Conservation (phyloP, 2,329 filamentous ascomycete genomes). For the Ophiocordyceps camponoti-saundersi region DNA sequence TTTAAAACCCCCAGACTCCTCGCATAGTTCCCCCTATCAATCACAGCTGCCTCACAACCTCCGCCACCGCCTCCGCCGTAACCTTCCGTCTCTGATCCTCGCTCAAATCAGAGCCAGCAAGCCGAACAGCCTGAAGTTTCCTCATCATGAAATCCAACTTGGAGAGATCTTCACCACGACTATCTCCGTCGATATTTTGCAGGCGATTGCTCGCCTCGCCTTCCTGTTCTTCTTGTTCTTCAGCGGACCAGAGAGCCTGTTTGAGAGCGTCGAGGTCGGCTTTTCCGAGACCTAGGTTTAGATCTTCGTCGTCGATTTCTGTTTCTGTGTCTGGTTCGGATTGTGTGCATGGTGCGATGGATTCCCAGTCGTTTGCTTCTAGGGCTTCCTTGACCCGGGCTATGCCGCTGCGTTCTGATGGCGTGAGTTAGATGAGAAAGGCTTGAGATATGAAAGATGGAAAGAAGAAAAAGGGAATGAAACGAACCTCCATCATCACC, state of each 20-base stretch:
- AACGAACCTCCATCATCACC: constrained; percentile 43
- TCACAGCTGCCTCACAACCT: constrained; percentile 45
- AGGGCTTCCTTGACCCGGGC: constrained; percentile 42
- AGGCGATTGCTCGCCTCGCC: no score
- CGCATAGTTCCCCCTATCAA: neutral
- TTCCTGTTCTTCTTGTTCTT: constrained; percentile 9
- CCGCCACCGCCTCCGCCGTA: constrained; percentile 42
- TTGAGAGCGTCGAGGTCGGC: constrained; percentile 34
- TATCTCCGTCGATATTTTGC: neutral
- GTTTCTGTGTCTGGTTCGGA: neutral
- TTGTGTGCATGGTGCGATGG: no score
- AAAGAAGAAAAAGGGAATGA: no score
- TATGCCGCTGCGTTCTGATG: constrained; percentile 39
- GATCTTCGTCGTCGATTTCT: constrained; percentile 25
- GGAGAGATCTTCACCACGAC: constrained; percentile 32
- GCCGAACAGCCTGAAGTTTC: constrained; percentile 43
- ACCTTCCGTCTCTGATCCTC: constrained; percentile 43
- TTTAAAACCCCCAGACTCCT: neutral
- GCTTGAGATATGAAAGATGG: no score
- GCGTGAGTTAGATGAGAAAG: neutral
- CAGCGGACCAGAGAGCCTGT: constrained; percentile 31
- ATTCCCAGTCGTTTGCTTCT: constrained; percentile 47
- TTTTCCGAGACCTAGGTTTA: constrained; percentile 34
- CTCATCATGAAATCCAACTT: constrained; percentile 47
- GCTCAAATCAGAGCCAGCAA: constrained; percentile 40